Conservation (phyloP, 140 eudicot species). For the Erigeron philadelphicus region DNA sequence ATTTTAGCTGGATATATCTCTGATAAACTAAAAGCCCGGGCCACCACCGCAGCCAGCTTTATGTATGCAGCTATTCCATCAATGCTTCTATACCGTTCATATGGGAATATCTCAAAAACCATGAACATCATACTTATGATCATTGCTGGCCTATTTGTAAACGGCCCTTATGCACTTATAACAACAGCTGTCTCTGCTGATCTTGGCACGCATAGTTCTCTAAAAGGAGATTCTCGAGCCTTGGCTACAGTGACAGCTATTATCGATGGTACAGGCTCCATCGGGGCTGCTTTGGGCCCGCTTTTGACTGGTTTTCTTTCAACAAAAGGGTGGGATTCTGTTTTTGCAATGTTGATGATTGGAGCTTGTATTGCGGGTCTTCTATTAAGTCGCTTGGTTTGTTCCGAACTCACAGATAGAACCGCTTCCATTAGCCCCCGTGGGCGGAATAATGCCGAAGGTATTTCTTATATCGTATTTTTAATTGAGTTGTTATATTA, state of each 20-base stretch:
- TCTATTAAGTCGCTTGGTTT: conserved; percentile 63
- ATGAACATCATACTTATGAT: conserved; percentile 66
- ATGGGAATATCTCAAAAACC: conserved; percentile 57
- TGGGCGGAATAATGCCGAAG: conserved; percentile 35
- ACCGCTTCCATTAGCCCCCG: conserved; percentile 21
- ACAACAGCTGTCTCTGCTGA: conserved; percentile 97
- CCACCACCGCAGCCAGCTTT: conserved; percentile 76
- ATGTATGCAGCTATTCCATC: conserved; percentile 76
- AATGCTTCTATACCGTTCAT: conserved; percentile 59
- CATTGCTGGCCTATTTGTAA: conserved; percentile 62
- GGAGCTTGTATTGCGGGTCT: conserved; percentile 78
- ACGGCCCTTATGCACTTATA: conserved; percentile 93
- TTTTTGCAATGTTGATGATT: conserved; percentile 63
- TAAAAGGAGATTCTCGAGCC: conserved; percentile 86
- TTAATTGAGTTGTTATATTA: neutral
- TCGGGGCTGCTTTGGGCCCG: conserved; percentile 93
- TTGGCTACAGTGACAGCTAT: conserved; percentile 93
- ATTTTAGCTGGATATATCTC: conserved; percentile 84
- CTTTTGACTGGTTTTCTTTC: conserved; percentile 83
- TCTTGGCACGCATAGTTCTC: conserved; percentile 83
- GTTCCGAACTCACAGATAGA: conserved; percentile 53
- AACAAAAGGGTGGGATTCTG: conserved; percentile 77
- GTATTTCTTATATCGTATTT: conserved; percentile 22
- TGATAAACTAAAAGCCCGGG: conserved; percentile 77
- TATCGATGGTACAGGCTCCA: conserved; percentile 94